Base-by-base conservation (phyloP, 768 basidiomycete species). In the Auricularia sp. region DNA sequence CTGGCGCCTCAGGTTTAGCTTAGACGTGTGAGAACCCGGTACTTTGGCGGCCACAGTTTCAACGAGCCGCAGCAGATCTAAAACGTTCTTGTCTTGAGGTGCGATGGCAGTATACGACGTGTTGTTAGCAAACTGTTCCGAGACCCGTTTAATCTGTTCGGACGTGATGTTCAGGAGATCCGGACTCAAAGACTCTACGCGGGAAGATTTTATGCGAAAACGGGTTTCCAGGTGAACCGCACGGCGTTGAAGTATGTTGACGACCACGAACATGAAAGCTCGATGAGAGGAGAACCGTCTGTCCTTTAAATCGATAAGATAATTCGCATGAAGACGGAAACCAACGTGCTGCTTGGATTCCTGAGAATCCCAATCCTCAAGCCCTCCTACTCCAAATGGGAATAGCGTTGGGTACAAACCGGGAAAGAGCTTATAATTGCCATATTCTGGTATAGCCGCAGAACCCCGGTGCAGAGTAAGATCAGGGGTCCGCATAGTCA, bases 321-420 rank as follows among this genome's bases (percentile, higher is more conserved):
- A 71, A 6, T 71, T 58, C 1, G 71, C 73, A 56, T 75, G 74
- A 0, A n/a, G n/a, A 18, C 68, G 62, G 51, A 75, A 68, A 1
- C 66, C 64, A 8, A 75, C 14, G 1, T n/a, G 14, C 1, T 37
- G 56, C 7, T n/a, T 13, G 39, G 7, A 7, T 8, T 8, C 3
- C 1, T 71, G 62, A 3, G 33, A 13, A 0, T 36, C 8, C 11
- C 16, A 14, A 47, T 71, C 69, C 4, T 77, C 71, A 69, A 76
- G 74, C 0, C 75, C 74, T 3, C 75, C 73, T 24, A 73, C 64
- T 7, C 75, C 74, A 66, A 63, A 72, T 0, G 75, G 76, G 65
- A 70, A 77, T 0, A 77, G 56, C 2, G 70, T 74, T 0, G 76
- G 76, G 66, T 62, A 77, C 68, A 72, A 70, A 1, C 72, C 72